Percentiles rank a stretch among this genome's conserved stretches.
These are phyloP conservation scores for Cutaneotrichosporon sp. DNA, from an alignment of 1,284 basidiomycete species.

Conservation along the genomic window DNA sequence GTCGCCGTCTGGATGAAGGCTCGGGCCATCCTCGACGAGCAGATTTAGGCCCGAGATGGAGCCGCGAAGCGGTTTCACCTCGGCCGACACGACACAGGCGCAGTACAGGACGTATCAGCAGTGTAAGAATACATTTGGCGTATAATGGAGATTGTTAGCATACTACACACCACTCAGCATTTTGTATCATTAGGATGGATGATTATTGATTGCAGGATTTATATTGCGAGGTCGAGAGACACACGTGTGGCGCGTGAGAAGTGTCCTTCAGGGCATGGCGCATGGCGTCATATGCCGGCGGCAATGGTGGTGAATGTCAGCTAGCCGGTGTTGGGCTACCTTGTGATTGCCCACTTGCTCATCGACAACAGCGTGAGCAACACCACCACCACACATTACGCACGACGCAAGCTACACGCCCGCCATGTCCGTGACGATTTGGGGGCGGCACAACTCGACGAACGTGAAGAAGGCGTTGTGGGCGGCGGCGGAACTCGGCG, in stretches of 20 bases:
- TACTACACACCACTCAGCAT: background rate
- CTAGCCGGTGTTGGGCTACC: no score
- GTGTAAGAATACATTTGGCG: background rate
- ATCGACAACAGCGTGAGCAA: background rate
- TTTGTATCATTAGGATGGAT: background rate
- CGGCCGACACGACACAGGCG: no score
- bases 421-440: constrained; percentile 11
- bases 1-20: constrained; percentile 41
- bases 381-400: background rate
- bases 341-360: no score
- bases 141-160: background rate
- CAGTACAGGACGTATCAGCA: no score
- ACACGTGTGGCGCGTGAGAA: no score
- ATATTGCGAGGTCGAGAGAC: no score
- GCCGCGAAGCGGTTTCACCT: background rate
- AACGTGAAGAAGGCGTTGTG: constrained; percentile 18
- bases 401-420: background rate
- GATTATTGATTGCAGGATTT: no score
- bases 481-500: constrained; percentile 10
- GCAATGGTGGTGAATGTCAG: no score
- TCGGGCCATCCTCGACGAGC: constrained; percentile 30
- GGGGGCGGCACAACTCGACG: constrained; percentile 14
- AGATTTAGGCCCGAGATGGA: background rate
- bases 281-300: no score
- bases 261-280: no score